phyloP scores from a whole-genome alignment of 345 rosid species.

The Turritis glabra region DNA sequence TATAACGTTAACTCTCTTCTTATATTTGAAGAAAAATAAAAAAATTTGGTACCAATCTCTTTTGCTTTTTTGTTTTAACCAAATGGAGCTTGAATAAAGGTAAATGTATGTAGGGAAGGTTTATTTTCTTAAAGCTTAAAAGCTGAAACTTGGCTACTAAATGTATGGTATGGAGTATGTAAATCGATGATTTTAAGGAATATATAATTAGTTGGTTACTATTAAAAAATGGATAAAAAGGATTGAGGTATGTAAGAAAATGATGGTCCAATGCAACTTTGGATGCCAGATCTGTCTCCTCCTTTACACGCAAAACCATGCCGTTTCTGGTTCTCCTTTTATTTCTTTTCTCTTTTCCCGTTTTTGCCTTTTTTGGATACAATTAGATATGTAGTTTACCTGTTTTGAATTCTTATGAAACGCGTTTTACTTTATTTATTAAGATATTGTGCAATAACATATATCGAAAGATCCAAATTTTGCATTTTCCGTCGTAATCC shows the following conservation, averaged over 20 bases:
- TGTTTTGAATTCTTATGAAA: background rate
- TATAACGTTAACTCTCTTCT: background rate
- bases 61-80: constrained; percentile 4
- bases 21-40: background rate
- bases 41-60: constrained; percentile 10
- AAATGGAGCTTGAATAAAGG: background rate
- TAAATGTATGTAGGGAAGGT: background rate
- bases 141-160: constrained; percentile 24
- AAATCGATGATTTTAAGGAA: background rate
- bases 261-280: constrained; percentile 31
- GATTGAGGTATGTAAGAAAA: constrained; percentile 7
- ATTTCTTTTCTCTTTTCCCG: constrained; percentile 26
- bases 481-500: background rate
- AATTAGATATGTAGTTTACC: background rate
- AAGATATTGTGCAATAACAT: background rate
- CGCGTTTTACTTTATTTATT: background rate
- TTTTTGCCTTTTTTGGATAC: constrained; percentile 13
- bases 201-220: background rate
- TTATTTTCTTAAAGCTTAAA: background rate
- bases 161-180: background rate
- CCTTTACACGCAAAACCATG: constrained; percentile 38
- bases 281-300: constrained; percentile 36
- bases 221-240: background rate
- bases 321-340: constrained; percentile 28
- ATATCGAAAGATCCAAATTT: background rate